Evolutionary conservation across 2,329 filamentous ascomycete genomes (phyloP), one percentile per base, ranked within the genome.

Genomic region (Akanthomyces lecanii): DNA sequence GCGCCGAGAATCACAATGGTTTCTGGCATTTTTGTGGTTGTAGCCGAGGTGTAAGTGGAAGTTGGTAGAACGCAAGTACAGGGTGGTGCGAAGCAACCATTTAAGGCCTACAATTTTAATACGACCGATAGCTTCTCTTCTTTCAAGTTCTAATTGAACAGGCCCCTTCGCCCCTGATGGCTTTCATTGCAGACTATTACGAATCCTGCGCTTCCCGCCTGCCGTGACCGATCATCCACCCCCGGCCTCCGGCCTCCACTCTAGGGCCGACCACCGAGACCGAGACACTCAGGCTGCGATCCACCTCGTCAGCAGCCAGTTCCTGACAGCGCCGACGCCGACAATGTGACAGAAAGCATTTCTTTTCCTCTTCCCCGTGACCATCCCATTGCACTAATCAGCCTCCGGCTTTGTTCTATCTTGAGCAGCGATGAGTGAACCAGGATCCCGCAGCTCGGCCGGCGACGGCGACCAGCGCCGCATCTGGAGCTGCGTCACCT

Each of bases 1-100:
- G 81, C 82, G 28, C 82, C 82, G 12, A 85, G 75, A 51, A 85
- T 76, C 28, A 84, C 77, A 44, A 85, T 75, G 5, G 80, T 82
- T 65, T 81, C 78, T n/a, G 74, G 62, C 80, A 81, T 83, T 38
- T 67, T 67, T 36, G 10, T 11, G 6, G n/a, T 21, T 0, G 14
- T 21, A 1, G 36, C 12, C 23, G 45, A 7, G 7, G 36, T 59
- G 53, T 14, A n/a, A 45, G 50, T 48, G 53, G 36, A 4, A 40
- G 38, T 4, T 40, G 38, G 30, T 8, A 33, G 8, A 8, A 8
- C 36, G 36, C 11, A 38, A 12, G 8, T 3, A 38, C 14, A 16
- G 3, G 12, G 38, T 40, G 38, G 12, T 40, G 38, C 14, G 38
- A 40, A 40, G 14, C 4, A 5, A 16, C 14, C 14, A 16, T 40